Base-by-base conservation (phyloP, 441 rosid species). In the Mallotus repandus region DNA sequence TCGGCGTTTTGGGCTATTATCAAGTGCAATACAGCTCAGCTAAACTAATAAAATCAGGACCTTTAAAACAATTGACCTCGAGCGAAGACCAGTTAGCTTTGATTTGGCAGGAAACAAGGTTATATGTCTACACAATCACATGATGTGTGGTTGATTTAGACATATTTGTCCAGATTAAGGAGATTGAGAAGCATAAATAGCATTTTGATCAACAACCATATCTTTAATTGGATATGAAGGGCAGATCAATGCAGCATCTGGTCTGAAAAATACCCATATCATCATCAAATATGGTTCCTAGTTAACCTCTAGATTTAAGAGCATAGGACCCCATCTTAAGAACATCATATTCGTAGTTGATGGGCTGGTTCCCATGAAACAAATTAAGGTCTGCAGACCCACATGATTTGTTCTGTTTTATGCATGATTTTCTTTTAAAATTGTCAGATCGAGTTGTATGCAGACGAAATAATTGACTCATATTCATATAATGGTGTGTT, bases 381-480 rank as follows among this genome's bases (percentile, higher is more conserved):
- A 66, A 73, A 55, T 29, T 29, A 29, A 29, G 32, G 32, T 29
- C 32, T 29, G 1, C 32, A 29, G 32, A 29, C 45, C 64, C 55
- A 25, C 29, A 16, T 62, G 53, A 56, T 57, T 72, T 4, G 9
- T 25, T 21, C 0, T 7, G 3, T 22, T 61, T 15, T 14, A 2
- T 29, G 32, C 32, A 29, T 29, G 32, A 29, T 29, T 62, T 62
- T 61, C 46, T 43, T 43, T 43, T 9, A 43, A 9, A 43, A 0
- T 5, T 43, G 10, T 5, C 9, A 43, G 10, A 43, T 43, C 5
- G 10, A 43, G 46, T 43, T 43, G 10, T 10, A 14, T 25, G 1
- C 13, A n/a, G 78, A 62, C 74, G 59, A 46, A 76, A 70, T 70
- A 35, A 56, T 76, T 64, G 70, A 70, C 65, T 13, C 21, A 1